Evolutionary conservation across 129 eudicot genomes (phyloP), one percentile per base, ranked within the genome.

Genomic region (Scalesia atractyloides): DNA sequence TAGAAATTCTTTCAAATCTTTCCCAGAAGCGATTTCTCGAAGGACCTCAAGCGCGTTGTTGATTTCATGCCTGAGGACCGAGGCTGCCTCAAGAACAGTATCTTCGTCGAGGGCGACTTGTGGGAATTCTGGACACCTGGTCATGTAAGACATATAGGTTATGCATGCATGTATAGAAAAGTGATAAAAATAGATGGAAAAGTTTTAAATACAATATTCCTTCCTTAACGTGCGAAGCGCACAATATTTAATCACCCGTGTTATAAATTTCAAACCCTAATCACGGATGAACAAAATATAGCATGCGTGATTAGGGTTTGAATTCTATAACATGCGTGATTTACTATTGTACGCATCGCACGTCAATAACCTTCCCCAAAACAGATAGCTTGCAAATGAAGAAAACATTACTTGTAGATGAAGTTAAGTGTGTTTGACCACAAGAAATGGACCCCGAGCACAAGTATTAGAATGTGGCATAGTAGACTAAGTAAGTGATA

Each of bases 401-500:
- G 22, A 57, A 48, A 8, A 66, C n/a, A 56, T 66, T 88, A 90
- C 98, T 79, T 90, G 85, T 90, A 85, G 79, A 94, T 74, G 70
- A 94, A 84, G 51, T 82, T 74, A 68, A 91, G 80, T 14, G 87
- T 88, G 80, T 87, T 81, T 7, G 98, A 84, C 98, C 97, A 93
- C 61, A 93, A 73, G 68, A 86, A 93, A 66, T 87, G 75, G 59
- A 84, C 43, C 10, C 88, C 87, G 10, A 90, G 75, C 6, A 78
- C 81, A 33, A 93, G 67, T 54, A 93, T 93, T 62, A 82, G 79
- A 62, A 83, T 46, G n/a, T 94, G 98, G 82, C 97, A 86, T 12
- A 90, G 78, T 10, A 94, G 79, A 67, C 92, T 87, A 57, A 94
- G 89, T 39, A 94, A 83, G 87, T 94, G 98, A 73, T 94, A 94